Base-by-base conservation (phyloP, 805 yeast species). In the Candida michaelii region DNA sequence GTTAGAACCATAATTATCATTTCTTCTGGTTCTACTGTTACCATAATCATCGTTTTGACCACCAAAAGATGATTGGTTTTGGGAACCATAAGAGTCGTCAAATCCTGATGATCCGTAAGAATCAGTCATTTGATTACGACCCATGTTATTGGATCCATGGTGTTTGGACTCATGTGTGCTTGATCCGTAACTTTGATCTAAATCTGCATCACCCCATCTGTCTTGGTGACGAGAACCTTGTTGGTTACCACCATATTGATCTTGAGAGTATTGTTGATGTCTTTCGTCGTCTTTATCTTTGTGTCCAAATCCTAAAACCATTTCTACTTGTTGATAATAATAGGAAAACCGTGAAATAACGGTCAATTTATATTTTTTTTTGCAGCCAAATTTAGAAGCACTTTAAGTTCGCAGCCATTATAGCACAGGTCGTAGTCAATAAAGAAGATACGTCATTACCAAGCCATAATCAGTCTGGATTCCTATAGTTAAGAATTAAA, bases 21-120 rank as follows among this genome's bases (percentile, higher is more conserved):
- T 18, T 16, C 30, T 38, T 14, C 10, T 39, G 33, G 19, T 16
- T 30, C 35, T 31, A 17, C 21, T 15, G 8, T n/a, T 12, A 8
- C 33, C 34, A 13, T 14, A 7, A 5, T 30, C n/a, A 30, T 8
- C 18, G n/a, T n/a, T n/a, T 14, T 16, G 16, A 39, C 23, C 23
- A 33, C 27, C 27, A 30, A 32, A 32, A 18, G 27, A 32, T 6
- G 38, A 13, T 30, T 38, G 33, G 40, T 43, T 45, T 17, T 53
- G 46, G 27, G 57, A 52, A 13, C 63, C 62, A 32, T 51, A 55
- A 21, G 61, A 53, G 41, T 50, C 53, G 30, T 39, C 43, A 18
- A 48, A 29, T 11, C 40, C 35, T 12, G 46, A 40, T 17, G 53
- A 47, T 25, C 53, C 58, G 19, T 32, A 32, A 32, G 27, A 18